phyloP scores from a whole-genome alignment of 2,329 filamentous ascomycete species.

The Xylariales sp. region DNA sequence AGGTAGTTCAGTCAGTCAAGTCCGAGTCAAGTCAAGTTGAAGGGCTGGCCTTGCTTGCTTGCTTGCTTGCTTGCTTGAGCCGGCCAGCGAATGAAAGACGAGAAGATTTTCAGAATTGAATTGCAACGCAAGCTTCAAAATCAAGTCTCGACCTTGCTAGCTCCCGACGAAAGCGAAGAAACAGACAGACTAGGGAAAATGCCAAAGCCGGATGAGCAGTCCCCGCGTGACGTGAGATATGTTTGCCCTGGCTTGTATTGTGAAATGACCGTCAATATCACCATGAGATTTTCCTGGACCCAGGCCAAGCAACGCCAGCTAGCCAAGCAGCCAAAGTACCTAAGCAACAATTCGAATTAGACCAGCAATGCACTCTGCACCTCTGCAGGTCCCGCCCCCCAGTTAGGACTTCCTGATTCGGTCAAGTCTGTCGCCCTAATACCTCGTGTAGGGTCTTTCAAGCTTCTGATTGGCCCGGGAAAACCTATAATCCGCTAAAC shows the following conservation, averaged over 20 bases:
- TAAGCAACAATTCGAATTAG: conserved; percentile 37
- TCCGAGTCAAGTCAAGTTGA: not conserved
- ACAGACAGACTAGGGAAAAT: conserved; percentile 15
- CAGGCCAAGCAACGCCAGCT: conserved; percentile 34
- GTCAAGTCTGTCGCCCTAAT: conserved; percentile 43
- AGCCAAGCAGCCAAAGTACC: conserved; percentile 26
- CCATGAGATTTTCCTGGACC: conserved; percentile 49
- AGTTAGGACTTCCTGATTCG: conserved; percentile 47
- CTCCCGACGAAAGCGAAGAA: conserved; percentile 30
- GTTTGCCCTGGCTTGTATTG: conserved; percentile 29
- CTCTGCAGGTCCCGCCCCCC: conserved; percentile 25
- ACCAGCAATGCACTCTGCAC: conserved; percentile 33
- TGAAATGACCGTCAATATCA: conserved; percentile 39
- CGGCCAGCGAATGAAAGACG: conserved; percentile 30
- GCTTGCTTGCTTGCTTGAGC: not conserved
- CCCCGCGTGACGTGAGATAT: conserved; percentile 28
- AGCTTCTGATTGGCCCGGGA: conserved; percentile 45
- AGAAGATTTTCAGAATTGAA: conserved; percentile 20
- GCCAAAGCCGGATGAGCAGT: conserved; percentile 28
- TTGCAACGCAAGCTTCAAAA: conserved; percentile 20
- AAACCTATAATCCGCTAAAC: conserved; percentile 47
- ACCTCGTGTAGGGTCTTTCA: conserved; percentile 12
- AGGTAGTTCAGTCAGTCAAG: not conserved
- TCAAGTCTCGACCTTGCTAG: conserved; percentile 25
- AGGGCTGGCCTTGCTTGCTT: conserved; percentile 23